Percentiles rank a stretch among this genome's conserved stretches.
Conservation (phyloP, 2,329 filamentous ascomycete genomes). For the Acarospora socialis region DNA sequence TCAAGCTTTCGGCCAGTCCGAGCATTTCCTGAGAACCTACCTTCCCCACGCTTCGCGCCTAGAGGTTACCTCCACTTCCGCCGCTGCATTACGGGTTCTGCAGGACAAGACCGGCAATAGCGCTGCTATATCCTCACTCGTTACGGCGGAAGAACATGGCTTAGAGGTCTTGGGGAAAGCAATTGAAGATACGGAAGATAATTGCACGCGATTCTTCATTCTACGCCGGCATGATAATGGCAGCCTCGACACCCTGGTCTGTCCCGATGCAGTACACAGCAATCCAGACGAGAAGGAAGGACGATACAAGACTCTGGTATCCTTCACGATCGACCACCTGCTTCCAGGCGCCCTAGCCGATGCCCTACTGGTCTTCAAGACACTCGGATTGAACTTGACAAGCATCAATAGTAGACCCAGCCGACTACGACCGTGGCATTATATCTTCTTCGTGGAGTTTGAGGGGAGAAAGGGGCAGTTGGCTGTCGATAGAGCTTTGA, state of each 20-base stretch:
- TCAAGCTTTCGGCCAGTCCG: constrained; percentile 89
- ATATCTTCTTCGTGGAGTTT: constrained; percentile 91
- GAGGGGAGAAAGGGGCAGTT: constrained; percentile 41
- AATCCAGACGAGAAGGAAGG: constrained; percentile 1
- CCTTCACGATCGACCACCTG: constrained; percentile 68
- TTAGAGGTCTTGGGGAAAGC: constrained; percentile 49
- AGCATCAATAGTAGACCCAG: constrained; percentile 82
- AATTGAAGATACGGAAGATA: constrained; percentile 33
- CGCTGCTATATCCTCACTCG: constrained; percentile 64
- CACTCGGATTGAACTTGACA: constrained; percentile 63
- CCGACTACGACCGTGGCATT: constrained; percentile 63
- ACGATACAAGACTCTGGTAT: constrained; percentile 54
- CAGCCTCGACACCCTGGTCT: not conserved
- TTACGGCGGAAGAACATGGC: constrained; percentile 54
- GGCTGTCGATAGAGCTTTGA: constrained; percentile 9
- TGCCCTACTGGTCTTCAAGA: constrained; percentile 64
- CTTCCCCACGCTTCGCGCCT: constrained; percentile 64
- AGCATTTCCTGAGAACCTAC: constrained; percentile 53
- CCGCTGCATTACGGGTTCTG: constrained; percentile 62
- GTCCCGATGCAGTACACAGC: not conserved
- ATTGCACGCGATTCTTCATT: constrained; percentile 34
- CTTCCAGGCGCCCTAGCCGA: constrained; percentile 71
- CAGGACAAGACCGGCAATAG: constrained; percentile 44
- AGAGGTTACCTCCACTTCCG: constrained; percentile 74
- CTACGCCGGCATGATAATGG: constrained; percentile 14